A percentile compares a stretch with the other conserved stretches of the same genome.
Evolutionary conservation across 2,329 filamentous ascomycete genomes (phyloP).

Genomic region (Fusarium sp.): DNA sequence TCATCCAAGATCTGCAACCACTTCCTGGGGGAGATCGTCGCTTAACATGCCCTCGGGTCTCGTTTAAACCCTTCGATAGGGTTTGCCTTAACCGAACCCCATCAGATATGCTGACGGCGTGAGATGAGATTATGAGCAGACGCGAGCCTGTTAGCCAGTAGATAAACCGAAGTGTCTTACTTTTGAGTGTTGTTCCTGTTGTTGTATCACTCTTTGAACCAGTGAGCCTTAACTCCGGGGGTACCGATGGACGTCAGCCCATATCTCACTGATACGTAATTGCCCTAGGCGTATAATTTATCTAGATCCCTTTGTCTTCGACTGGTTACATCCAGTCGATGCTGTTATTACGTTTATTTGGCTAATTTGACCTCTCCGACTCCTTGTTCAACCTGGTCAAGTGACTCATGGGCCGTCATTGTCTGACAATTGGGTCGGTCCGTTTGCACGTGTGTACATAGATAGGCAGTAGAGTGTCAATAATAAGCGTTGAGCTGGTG

Average conservation of each 20-base stretch:
- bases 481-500: neutral
- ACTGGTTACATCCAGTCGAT: constrained; percentile 6
- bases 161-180: neutral
- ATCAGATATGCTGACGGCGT: constrained; percentile 29
- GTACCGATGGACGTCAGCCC: constrained; percentile 27
- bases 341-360: constrained; percentile 12
- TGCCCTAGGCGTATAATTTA: neutral
- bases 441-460: neutral
- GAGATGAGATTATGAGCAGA: constrained; percentile 23
- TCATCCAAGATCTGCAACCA: constrained; percentile 18
- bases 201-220: neutral
- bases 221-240: constrained; percentile 38
- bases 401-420: constrained; percentile 17
- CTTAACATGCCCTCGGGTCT: neutral
- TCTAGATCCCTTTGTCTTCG: constrained; percentile 2
- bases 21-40: neutral
- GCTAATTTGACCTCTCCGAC: neutral
- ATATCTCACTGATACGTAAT: constrained; percentile 19
- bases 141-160: neutral
- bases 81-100: neutral
- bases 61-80: constrained; percentile 5
- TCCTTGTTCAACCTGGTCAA: neutral
- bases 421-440: neutral
- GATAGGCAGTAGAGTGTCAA: neutral
- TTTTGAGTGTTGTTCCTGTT: neutral